A percentile compares a stretch with the other conserved stretches of the same genome.
phyloP scores from a whole-genome alignment of 371 early-diverging fungal genomes.

The Actinomucor elegans region DNA sequence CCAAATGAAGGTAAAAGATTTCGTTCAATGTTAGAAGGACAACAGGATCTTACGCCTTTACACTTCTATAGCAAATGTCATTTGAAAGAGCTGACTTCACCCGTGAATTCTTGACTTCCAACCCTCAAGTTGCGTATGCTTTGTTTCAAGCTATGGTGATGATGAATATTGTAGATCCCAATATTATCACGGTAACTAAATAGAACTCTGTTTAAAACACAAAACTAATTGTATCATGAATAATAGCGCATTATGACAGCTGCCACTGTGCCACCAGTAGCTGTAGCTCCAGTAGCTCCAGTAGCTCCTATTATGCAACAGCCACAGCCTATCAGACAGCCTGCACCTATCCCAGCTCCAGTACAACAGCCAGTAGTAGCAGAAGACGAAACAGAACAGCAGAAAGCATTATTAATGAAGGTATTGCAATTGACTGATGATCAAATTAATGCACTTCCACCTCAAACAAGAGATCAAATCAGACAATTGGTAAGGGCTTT shows the following conservation, averaged over 20 bases:
- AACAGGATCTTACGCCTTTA: neutral
- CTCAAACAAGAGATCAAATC: constrained; percentile 53
- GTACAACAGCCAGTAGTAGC: constrained; percentile 4
- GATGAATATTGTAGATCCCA: constrained; percentile 83
- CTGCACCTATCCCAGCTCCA: constrained; percentile 26
- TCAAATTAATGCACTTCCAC: constrained; percentile 54
- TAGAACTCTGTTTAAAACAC: neutral
- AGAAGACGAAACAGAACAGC: constrained; percentile 44
- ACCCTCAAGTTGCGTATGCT: constrained; percentile 87
- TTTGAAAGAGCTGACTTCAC: constrained; percentile 70
- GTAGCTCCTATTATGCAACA: constrained; percentile 18
- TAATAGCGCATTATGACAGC: constrained; percentile 42
- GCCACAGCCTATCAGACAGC: constrained; percentile 19
- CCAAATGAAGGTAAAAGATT: constrained; percentile 71
- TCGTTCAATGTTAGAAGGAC: too few species aligned
- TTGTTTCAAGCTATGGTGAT: constrained; percentile 83
- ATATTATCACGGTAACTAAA: constrained; percentile 63
- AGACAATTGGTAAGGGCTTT: constrained; percentile 48
- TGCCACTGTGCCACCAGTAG: constrained; percentile 10
- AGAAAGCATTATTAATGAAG: constrained; percentile 53
- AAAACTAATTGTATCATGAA: too few species aligned
- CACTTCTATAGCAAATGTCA: constrained; percentile 39
- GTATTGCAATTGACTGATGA: constrained; percentile 54
- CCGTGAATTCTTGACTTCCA: constrained; percentile 63
- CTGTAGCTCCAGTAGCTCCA: constrained; percentile 1